Percentiles rank a stretch among this genome's conserved stretches.
Conservation (phyloP, 2,329 filamentous ascomycete species). For the Penicillium hordei region DNA sequence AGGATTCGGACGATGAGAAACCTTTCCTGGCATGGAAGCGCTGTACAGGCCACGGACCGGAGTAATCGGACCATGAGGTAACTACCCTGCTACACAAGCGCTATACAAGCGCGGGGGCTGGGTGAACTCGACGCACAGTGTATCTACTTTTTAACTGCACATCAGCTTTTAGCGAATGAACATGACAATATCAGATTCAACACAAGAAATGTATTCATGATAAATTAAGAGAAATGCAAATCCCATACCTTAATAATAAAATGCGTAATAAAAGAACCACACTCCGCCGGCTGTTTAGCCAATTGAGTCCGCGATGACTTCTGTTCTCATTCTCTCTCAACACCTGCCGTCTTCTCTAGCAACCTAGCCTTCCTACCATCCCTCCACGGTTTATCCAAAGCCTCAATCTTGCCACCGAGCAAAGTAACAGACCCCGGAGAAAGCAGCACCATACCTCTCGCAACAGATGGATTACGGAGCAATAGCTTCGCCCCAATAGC, state of each 20-base stretch:
- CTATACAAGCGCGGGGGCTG: neutral
- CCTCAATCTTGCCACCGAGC: conserved; percentile 84
- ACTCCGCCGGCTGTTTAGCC: neutral
- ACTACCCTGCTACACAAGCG: conserved; percentile 18
- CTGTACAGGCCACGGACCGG: neutral
- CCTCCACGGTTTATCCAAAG: conserved; percentile 74
- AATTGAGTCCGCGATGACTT: neutral
- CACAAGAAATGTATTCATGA: neutral
- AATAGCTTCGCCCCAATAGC: conserved; percentile 81
- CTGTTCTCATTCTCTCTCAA: conserved; percentile 12
- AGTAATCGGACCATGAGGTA: neutral
- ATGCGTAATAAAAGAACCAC: neutral
- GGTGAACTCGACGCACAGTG: neutral
- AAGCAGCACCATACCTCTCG: conserved; percentile 77
- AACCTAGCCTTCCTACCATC: conserved; percentile 69
- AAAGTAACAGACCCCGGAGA: conserved; percentile 67
- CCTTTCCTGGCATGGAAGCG: neutral
- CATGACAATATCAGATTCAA: neutral
- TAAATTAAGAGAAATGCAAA: neutral
- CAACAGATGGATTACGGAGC: conserved; percentile 62
- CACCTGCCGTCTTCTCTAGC: conserved; percentile 56
- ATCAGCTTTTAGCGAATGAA: neutral
- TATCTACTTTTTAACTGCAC: neutral
- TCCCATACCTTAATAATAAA: neutral
- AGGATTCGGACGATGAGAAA: neutral